A percentile compares a stretch with the other conserved stretches of the same genome.
These are phyloP conservation scores for Aspergillus felis DNA, from an alignment of 2,329 filamentous ascomycete genomes.

Conservation along the genomic window DNA sequence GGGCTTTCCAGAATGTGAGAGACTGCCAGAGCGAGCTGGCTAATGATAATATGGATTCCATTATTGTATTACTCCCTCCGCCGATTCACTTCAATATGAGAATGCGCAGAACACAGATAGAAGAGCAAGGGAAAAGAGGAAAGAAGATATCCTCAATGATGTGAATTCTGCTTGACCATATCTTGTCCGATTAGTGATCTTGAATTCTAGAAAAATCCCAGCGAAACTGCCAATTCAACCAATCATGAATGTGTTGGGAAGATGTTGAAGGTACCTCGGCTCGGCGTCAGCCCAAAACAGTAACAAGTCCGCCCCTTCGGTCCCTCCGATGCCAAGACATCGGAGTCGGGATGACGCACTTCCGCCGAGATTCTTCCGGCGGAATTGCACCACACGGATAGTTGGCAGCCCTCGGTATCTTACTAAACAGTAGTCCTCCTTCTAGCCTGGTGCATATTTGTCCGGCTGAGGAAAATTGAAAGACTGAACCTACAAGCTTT, in stretches of 20 bases:
- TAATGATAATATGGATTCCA: conserved; percentile 11
- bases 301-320: background rate
- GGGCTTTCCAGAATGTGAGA: conserved; percentile 18
- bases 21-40: conserved; percentile 12
- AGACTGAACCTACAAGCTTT: no score
- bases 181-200: background rate
- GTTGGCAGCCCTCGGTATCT: no score
- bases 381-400: no score
- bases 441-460: no score
- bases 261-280: background rate
- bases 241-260: background rate
- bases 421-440: no score
- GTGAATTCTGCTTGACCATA: background rate
- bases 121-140: no score
- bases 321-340: background rate
- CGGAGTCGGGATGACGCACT: no score
- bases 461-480: no score
- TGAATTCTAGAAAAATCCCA: background rate
- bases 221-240: background rate
- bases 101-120: background rate
- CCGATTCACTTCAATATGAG: background rate
- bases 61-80: background rate
- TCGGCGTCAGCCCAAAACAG: background rate
- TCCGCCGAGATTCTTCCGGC: no score
- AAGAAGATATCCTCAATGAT: background rate